phyloP scores from a whole-genome alignment of 352 stramenopile species.

The Phytophthora sp. region DNA sequence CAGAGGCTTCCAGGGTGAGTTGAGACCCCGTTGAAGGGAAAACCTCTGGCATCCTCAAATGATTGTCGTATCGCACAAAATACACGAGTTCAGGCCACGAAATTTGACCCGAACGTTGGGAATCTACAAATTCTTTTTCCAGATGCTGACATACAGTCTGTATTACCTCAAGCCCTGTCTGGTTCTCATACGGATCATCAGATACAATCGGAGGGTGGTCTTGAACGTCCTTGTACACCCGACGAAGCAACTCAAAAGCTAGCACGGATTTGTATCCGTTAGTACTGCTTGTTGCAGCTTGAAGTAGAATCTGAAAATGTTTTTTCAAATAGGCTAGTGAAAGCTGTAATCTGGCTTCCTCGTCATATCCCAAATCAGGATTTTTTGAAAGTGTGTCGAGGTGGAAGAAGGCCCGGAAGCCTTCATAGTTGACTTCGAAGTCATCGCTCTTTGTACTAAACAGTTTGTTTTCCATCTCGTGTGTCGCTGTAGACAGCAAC shows the following conservation, averaged over 20 bases:
- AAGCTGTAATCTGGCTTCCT: slow-evolving; percentile 5
- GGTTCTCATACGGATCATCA: slow-evolving; percentile 10
- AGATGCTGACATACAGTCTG: slow-evolving; percentile 4
- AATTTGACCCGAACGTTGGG: neutral
- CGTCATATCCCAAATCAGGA: neutral
- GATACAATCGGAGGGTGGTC: slow-evolving; percentile 12
- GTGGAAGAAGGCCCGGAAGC: slow-evolving; percentile 14
- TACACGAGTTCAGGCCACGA: slow-evolving; percentile 31
- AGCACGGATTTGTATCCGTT: slow-evolving; percentile 19
- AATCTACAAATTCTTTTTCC: slow-evolving; percentile 5
- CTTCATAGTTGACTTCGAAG: slow-evolving; percentile 14
- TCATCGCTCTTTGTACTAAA: slow-evolving; percentile 5
- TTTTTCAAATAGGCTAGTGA: slow-evolving; percentile 23
- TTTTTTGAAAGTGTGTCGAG: slow-evolving; percentile 1
- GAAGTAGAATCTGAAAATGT: slow-evolving; percentile 12
- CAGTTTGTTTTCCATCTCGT: neutral
- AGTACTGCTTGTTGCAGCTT: neutral
- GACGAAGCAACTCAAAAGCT: slow-evolving; percentile 5
- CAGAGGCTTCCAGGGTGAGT: neutral
- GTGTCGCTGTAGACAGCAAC: neutral
- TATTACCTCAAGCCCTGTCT: slow-evolving; percentile 3
- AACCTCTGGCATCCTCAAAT: slow-evolving; percentile 18
- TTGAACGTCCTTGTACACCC: slow-evolving; percentile 20
- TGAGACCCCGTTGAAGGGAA: slow-evolving; percentile 5
- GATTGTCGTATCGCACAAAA: slow-evolving; percentile 22